Evolutionary conservation across 331 rosid species (phyloP), one percentile per base, ranked within the genome.

Genomic region (Arachis monticola): DNA sequence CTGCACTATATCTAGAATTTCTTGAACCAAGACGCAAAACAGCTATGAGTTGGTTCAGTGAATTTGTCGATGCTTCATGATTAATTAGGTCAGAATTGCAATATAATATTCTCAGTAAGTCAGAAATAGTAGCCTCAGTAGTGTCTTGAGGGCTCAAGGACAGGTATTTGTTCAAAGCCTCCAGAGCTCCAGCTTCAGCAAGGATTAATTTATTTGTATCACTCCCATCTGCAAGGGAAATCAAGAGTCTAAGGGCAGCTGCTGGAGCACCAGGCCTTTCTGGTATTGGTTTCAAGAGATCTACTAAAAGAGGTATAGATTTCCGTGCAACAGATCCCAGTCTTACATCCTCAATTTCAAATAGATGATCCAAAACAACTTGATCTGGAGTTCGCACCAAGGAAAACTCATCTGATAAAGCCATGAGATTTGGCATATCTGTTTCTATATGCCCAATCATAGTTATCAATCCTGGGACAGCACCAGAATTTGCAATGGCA

Each of bases 61-160:
- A 87, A 82, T 89, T 90, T 51, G 81, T 77, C 6, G 97, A 82
- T 77, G 97, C 97, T 81, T 94, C 97, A 40, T 87, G 85, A 31
- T 85, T 89, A 82, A 87, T 65, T 17, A 92, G 88, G 76, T 92
- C 99, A 61, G 96, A 92, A 56, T 90, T 90, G 84, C 89, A 84
- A 84, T 83, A 94, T 72, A 94, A 82, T 70, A 92, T 92, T 85
- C 97, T 86, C 68, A 92, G 73, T 46, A 94, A 81, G 78, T 94
- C 99, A 41, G 97, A 77, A 82, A 92, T 92, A 62, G 83, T 77
- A 12, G 95, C 88, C 86, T 94, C 99, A 38, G 96, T 92, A n/a
- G 97, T 88, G 48, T 90, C 97, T 82, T 94, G 99, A 74, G 99
- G 99, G 84, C 99, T 90, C 89, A 94, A 80, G 79, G 99, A 94